Base-by-base conservation (phyloP, 225 moss, liverwort and hornwort genomes). In the Ulota crispa region DNA sequence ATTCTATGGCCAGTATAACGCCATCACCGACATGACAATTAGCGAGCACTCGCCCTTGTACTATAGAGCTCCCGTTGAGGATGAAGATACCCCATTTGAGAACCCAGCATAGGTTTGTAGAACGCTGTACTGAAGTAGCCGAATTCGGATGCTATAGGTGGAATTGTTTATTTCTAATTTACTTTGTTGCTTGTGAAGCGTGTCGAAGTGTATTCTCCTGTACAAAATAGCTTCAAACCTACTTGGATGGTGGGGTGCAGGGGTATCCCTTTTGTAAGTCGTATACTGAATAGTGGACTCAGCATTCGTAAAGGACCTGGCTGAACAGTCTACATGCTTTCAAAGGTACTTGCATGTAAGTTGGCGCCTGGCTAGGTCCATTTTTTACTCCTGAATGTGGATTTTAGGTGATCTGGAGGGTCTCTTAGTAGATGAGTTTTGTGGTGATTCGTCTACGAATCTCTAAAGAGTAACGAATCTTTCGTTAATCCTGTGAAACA, bases 1-100 rank as follows among this genome's bases (percentile, higher is more conserved):
- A 14, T 34, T 91, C 5, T 96, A 99, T 83, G 98, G 98, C 83
- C 96, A 94, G 85, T 71, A 91, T 80, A 80, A 96, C 73, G 86
- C 94, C 6, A 81, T 61, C 57, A 82, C 80, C 54, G 68, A 89
- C 81, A 87, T 91, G 72, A 80, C 86, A 77, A 82, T 73, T 47
- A 89, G 89, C 76, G 87, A 87, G 65, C 87, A 84, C 64, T 92
- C 97, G 30, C 71, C 90, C 54, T 82, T 88, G 77, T 94, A 92
- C 81, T 80, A 79, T 30, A 88, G 81, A 73, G 88, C 89, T 78
- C 90, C 92, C n/a, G 34, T 64, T 87, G 78, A 84, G 54, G 91
- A 95, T 87, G 60, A 68, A 43, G 89, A 84, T 86, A 56, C 68
- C 61, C 37, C 86, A 55, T 70, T 75, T 65, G 86, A 92, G 70